phyloP scores from a whole-genome alignment of 768 basidiomycete species.

The Suillus alpinus region DNA sequence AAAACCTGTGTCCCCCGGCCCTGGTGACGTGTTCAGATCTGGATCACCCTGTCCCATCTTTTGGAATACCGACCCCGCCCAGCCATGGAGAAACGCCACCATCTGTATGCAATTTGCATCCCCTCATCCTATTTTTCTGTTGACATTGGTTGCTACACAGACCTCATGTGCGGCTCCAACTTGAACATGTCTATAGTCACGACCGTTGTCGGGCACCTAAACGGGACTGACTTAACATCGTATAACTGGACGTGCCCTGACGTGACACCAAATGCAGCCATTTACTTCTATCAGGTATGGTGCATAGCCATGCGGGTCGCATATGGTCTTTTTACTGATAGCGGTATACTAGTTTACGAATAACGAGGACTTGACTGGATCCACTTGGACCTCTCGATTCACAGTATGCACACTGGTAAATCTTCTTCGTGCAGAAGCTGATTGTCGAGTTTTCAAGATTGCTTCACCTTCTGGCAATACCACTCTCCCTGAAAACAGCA shows the following conservation, averaged over 20 bases:
- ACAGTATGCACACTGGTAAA: constrained; percentile 23
- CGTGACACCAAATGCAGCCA: constrained; percentile 34
- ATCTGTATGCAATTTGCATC: constrained; percentile 27
- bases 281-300: constrained; percentile 41
- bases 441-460: constrained; percentile 23
- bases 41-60: constrained; percentile 33
- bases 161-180: constrained; percentile 40
- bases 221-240: constrained; percentile 34
- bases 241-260: constrained; percentile 37
- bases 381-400: constrained; percentile 39
- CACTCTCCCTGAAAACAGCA: constrained; percentile 23
- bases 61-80: constrained; percentile 30
- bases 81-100: constrained; percentile 35
- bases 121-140: neutral
- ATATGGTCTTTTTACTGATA: neutral
- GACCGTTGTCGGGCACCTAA: constrained; percentile 26
- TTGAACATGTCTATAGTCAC: constrained; percentile 32
- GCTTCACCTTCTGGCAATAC: constrained; percentile 29
- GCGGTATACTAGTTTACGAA: constrained; percentile 27
- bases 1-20: constrained; percentile 36
- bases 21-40: constrained; percentile 33
- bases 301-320: neutral
- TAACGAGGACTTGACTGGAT: constrained; percentile 16
- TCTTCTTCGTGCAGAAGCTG: neutral
- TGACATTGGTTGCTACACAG: constrained; percentile 13